Conservation (phyloP, 2,329 filamentous ascomycete genomes). For the Aureobasidium sp. region DNA sequence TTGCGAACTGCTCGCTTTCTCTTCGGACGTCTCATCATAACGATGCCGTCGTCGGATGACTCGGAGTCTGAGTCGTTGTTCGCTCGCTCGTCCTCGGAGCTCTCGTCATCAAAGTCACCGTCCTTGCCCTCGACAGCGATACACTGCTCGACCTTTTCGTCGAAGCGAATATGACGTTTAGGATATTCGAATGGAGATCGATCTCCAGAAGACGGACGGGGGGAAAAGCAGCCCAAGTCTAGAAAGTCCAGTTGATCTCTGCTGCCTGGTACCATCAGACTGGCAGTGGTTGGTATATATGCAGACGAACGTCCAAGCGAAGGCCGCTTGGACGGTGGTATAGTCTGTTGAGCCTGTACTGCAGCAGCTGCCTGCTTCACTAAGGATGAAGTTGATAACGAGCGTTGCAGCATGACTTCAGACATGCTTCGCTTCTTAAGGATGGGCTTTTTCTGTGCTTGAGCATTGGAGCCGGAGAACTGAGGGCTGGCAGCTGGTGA, state of each 20-base stretch:
- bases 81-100: conserved; percentile 33
- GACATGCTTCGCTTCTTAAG: conserved; percentile 96
- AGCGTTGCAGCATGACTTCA: conserved; percentile 86
- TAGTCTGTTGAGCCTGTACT: conserved; percentile 68
- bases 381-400: conserved; percentile 78
- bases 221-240: conserved; percentile 51
- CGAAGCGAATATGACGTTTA: conserved; percentile 88
- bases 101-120: conserved; percentile 61
- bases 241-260: conserved; percentile 51
- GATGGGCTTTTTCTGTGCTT: conserved; percentile 80
- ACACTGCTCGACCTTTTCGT: conserved; percentile 91
- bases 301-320: conserved; percentile 53
- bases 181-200: conserved; percentile 57
- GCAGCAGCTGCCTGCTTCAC: conserved; percentile 83
- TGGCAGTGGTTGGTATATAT: conserved; percentile 59
- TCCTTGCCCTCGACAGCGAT: conserved; percentile 87
- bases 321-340: conserved; percentile 45
- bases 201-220: conserved; percentile 54
- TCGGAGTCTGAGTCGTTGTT: conserved; percentile 42
- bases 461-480: conserved; percentile 58
- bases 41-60: conserved; percentile 60
- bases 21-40: conserved; percentile 71
- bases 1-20: conserved; percentile 41
- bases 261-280: conserved; percentile 52
- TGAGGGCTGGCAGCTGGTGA: conserved; percentile 46